Conservation (phyloP, 768 basidiomycete genomes). For the Leucosporidium scottii region DNA sequence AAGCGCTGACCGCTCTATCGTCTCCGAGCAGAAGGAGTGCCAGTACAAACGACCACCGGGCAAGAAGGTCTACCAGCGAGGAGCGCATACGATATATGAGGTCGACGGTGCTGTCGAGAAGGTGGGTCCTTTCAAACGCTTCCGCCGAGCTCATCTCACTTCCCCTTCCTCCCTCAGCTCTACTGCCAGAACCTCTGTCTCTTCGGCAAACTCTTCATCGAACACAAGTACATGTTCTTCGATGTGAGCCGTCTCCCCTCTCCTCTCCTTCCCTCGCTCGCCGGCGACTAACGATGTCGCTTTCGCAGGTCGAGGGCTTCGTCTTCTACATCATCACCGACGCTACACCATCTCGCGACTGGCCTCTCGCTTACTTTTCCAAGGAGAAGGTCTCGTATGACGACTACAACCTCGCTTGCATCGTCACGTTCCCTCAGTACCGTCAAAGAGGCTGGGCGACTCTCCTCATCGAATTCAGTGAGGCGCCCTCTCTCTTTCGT, state of each 20-base stretch:
- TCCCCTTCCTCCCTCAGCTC: conserved; percentile 50
- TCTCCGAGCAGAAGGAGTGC: conserved; percentile 57
- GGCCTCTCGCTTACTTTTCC: conserved; percentile 69
- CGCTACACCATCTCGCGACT: conserved; percentile 66
- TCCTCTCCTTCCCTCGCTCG: not conserved
- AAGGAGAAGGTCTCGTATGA: conserved; percentile 94
- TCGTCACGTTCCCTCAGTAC: conserved; percentile 87
- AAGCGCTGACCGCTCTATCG: not conserved
- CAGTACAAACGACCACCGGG: conserved; percentile 70
- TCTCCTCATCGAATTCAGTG: conserved; percentile 97
- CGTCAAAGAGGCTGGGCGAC: conserved; percentile 85
- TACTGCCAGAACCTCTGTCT: conserved; percentile 94
- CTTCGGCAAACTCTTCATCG: conserved; percentile 98
- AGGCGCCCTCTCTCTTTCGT: conserved; percentile 40
- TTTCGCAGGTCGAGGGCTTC: conserved; percentile 47
- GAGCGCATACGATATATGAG: conserved; percentile 87
- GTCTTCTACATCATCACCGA: conserved; percentile 90
- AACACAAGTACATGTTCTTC: conserved; percentile 91
- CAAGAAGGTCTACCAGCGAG: conserved; percentile 78
- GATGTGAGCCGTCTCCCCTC: conserved; percentile 55
- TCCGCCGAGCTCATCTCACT: conserved; percentile 2
- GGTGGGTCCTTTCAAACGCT: conserved; percentile 47
- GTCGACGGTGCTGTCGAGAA: conserved; percentile 83
- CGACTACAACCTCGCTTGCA: conserved; percentile 94
- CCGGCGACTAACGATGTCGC: not conserved